phyloP scores from a whole-genome alignment of 179 eudicot species.

The Camellia oleifera region DNA sequence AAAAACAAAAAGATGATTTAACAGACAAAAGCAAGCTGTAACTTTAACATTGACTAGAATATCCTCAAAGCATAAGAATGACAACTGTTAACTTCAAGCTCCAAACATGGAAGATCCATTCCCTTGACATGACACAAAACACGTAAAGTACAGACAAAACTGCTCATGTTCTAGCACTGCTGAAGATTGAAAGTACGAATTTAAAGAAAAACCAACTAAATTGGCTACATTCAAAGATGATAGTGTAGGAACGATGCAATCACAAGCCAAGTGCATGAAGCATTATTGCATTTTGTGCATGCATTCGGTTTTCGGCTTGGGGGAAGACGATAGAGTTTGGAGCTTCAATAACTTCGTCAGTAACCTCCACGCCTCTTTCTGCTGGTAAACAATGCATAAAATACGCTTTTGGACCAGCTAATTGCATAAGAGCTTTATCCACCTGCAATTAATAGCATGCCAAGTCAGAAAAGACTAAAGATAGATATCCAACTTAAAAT shows the following conservation, averaged over 20 bases:
- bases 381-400: slow-evolving; percentile 99
- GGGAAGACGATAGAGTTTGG: slow-evolving; percentile 89
- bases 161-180: not conserved
- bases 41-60: not conserved
- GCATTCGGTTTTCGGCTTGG: slow-evolving; percentile 97
- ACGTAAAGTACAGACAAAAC: not conserved
- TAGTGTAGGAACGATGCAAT: not conserved
- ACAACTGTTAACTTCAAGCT: not conserved
- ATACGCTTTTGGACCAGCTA: slow-evolving; percentile 88
- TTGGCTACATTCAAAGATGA: not conserved
- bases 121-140: not conserved
- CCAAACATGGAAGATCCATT: not conserved
- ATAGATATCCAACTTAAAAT: not conserved
- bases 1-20: no score
- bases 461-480: not conserved
- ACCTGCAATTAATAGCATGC: slow-evolving; percentile 44
- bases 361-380: slow-evolving; percentile 91
- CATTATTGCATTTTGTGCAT: slow-evolving; percentile 96
- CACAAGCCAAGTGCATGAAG: slow-evolving; percentile 71
- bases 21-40: not conserved
- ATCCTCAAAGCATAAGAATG: not conserved
- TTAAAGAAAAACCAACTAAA: not conserved
- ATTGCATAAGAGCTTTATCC: slow-evolving; percentile 79
- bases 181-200: not conserved
- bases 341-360: slow-evolving; percentile 89